Conservation (phyloP, 2,329 filamentous ascomycete genomes). For the Xylariaceae sp. region DNA sequence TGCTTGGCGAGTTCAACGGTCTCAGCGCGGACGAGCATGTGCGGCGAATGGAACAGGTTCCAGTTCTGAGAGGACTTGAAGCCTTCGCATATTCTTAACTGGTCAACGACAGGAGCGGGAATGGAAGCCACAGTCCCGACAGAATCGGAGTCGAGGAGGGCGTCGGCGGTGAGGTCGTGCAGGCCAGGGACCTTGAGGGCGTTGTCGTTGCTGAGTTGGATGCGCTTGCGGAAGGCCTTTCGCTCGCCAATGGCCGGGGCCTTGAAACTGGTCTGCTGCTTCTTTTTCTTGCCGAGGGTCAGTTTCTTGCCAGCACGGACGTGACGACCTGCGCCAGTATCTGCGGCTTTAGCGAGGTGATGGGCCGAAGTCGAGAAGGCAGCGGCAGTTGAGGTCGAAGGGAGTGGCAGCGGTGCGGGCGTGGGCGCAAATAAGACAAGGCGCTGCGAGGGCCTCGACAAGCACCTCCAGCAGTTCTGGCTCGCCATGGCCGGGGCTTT, state of each 20-base stretch:
- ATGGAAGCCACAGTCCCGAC: constrained; percentile 68
- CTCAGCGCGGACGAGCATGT: constrained; percentile 74
- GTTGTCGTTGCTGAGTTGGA: constrained; percentile 92
- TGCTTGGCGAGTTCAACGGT: constrained; percentile 67
- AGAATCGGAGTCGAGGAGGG: constrained; percentile 52
- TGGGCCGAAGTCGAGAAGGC: constrained; percentile 29
- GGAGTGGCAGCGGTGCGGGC: constrained; percentile 31
- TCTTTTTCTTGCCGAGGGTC: constrained; percentile 50
- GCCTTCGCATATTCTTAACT: constrained; percentile 77
- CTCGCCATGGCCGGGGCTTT: constrained; percentile 46
- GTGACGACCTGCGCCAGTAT: constrained; percentile 16
- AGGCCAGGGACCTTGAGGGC: constrained; percentile 74
- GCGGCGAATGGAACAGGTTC: constrained; percentile 80
- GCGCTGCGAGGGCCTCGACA: constrained; percentile 43
- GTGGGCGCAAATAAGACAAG: constrained; percentile 22
- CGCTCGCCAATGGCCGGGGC: constrained; percentile 74
- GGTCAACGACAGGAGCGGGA: constrained; percentile 69
- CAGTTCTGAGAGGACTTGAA: constrained; percentile 91
- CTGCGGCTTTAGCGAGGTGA: constrained; percentile 11
- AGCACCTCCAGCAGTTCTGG: constrained; percentile 57
- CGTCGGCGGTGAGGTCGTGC: constrained; percentile 55
- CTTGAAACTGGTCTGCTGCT: constrained; percentile 45
- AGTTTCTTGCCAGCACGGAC: constrained; percentile 40
- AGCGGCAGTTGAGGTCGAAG: constrained; percentile 28
- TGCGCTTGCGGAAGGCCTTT: constrained; percentile 81